Evolutionary conservation across 371 early-diverging fungal genomes (phyloP).

Genomic region (Choanephora cucurbitarum): DNA sequence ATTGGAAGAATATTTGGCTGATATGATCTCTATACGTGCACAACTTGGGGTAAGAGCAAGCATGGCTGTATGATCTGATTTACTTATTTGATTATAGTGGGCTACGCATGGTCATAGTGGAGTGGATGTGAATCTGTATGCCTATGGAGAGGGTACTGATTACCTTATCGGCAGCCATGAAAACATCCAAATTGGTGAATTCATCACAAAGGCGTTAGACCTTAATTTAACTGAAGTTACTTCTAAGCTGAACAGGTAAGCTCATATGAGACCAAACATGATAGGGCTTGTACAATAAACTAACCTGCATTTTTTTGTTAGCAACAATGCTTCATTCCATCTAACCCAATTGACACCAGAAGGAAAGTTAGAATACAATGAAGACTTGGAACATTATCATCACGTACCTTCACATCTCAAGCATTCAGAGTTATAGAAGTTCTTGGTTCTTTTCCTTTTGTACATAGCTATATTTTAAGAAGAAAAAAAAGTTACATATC

Average conservation of each 20-base stretch:
- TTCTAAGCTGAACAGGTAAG: slow-evolving; percentile 48
- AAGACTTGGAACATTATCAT: slow-evolving; percentile 37
- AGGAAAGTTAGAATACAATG: slow-evolving; percentile 32
- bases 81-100: slow-evolving; percentile 56
- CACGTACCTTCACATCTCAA: slow-evolving; percentile 5
- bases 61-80: neutral
- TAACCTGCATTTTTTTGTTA: slow-evolving; percentile 4
- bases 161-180: slow-evolving; percentile 69
- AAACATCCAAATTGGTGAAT: slow-evolving; percentile 86
- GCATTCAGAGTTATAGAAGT: neutral
- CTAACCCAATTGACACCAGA: slow-evolving; percentile 20
- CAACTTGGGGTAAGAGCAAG: slow-evolving; percentile 58
- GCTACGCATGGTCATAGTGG: slow-evolving; percentile 92
- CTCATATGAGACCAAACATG: neutral
- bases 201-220: slow-evolving; percentile 64
- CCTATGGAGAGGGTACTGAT: slow-evolving; percentile 59
- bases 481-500: too few relatives aligned
- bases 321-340: slow-evolving; percentile 28
- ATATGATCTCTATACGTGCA: slow-evolving; percentile 73
- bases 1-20: slow-evolving; percentile 61
- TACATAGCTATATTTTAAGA: neutral
- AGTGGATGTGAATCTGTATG: slow-evolving; percentile 93
- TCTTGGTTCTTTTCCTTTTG: neutral
- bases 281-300: neutral
- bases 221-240: slow-evolving; percentile 72